These are phyloP conservation scores for Wallacemonas sp. DNA, from an alignment of 208 protist genomes.

Conservation along the genomic window DNA sequence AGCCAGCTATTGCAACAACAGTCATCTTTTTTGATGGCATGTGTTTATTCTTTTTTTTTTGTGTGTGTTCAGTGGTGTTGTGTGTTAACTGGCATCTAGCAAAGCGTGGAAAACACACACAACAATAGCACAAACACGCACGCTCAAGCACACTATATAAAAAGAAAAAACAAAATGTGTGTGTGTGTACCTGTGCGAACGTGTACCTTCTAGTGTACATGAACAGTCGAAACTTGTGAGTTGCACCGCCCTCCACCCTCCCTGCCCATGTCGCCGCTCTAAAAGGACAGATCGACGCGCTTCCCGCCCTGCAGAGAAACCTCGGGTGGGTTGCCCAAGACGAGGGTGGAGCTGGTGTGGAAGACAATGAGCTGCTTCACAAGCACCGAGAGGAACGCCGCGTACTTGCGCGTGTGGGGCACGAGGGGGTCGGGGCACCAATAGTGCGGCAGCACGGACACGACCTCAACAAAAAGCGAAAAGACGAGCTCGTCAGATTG, in stretches of 20 bases:
- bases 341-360: constrained; percentile 60
- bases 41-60: too few relatives aligned
- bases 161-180: not conserved
- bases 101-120: too few relatives aligned
- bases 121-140: too few relatives aligned
- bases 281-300: constrained; percentile 35
- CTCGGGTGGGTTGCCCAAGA: constrained; percentile 52
- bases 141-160: too few relatives aligned
- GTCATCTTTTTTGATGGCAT: too few relatives aligned
- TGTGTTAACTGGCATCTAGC: too few relatives aligned
- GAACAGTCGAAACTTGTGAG: too few relatives aligned
- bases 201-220: not conserved
- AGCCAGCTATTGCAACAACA: too few relatives aligned
- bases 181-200: not conserved
- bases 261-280: too few relatives aligned
- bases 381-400: constrained; percentile 61
- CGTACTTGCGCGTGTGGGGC: constrained; percentile 62
- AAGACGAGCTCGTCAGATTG: constrained; percentile 62
- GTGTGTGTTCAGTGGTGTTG: too few relatives aligned
- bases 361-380: constrained; percentile 56
- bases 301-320: constrained; percentile 54
- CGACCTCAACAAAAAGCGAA: constrained; percentile 67
- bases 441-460: constrained; percentile 54
- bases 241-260: too few relatives aligned
- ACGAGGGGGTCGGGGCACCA: constrained; percentile 87